A percentile compares a stretch with the other conserved stretches of the same genome.
These are phyloP conservation scores for Leucocoprinus leucothites DNA, from an alignment of 768 basidiomycete genomes.

Conservation along the genomic window DNA sequence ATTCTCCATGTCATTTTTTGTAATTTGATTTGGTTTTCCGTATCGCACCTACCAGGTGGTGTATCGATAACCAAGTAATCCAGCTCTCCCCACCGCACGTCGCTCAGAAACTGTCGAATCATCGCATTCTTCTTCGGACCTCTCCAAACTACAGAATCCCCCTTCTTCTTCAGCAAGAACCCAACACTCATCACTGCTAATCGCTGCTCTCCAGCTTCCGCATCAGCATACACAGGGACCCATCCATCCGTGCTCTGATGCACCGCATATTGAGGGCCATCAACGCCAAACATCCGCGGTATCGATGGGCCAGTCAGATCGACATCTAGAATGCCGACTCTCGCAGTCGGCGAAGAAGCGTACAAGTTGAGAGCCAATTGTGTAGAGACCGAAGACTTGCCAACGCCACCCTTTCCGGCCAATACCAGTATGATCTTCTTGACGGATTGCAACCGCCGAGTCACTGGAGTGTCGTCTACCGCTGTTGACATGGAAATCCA, in stretches of 20 bases:
- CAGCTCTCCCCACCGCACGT: constrained; percentile 77
- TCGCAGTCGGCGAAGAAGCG: constrained; percentile 58
- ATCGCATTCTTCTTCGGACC: constrained; percentile 99
- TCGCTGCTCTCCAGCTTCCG: constrained; percentile 47
- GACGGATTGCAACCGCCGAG: constrained; percentile 67
- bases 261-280: constrained; percentile 63
- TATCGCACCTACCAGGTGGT: constrained; percentile 16
- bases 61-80: too few species aligned
- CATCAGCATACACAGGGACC: constrained; percentile 98
- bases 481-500: constrained; percentile 24
- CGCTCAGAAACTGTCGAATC: constrained; percentile 92
- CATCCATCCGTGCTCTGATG: constrained; percentile 95
- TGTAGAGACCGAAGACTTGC: constrained; percentile 93
- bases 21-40: background rate
- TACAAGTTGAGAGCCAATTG: constrained; percentile 90
- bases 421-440: constrained; percentile 90
- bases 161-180: constrained; percentile 85
- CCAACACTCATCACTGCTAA: constrained; percentile 97
- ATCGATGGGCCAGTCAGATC: constrained; percentile 95
- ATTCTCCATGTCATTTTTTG: background rate
- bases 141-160: constrained; percentile 95
- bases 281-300: constrained; percentile 91
- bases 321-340: constrained; percentile 89
- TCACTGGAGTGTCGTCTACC: constrained; percentile 51
- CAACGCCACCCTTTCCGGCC: constrained; percentile 97